phyloP scores from a whole-genome alignment of 805 yeast genomes.

The Candida qinlingensis region DNA sequence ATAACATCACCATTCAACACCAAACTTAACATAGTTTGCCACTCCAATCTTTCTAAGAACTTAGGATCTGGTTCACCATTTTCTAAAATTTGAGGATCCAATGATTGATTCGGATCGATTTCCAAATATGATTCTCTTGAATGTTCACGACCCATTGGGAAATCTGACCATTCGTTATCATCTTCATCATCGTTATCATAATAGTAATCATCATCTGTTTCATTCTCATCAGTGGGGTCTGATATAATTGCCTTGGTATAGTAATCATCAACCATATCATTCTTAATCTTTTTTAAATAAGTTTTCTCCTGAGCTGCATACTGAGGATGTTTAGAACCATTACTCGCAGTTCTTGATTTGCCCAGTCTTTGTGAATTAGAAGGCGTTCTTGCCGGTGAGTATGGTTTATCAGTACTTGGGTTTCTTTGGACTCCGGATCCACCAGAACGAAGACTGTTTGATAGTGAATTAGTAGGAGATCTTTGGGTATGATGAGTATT shows the following conservation, averaged over 20 bases:
- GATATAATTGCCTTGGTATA: conserved; percentile 60
- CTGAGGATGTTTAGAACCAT: conserved; percentile 21
- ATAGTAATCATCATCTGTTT: conserved; percentile 28
- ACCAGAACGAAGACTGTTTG: conserved; percentile 15
- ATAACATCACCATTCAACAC: conserved; percentile 96
- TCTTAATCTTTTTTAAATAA: conserved; percentile 57
- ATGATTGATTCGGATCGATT: conserved; percentile 36
- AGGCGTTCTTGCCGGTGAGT: conserved; percentile 24
- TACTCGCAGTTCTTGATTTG: conserved; percentile 19
- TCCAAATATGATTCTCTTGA: conserved; percentile 40
- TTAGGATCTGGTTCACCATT: conserved; percentile 26
- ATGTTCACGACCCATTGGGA: conserved; percentile 4
- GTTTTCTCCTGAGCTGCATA: conserved; percentile 55
- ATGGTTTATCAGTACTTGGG: conserved; percentile 16
- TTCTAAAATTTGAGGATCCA: conserved; percentile 17
- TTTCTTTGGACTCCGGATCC: conserved; percentile 16
- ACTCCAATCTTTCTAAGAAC: conserved; percentile 76
- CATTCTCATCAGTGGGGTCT: conserved; percentile 30
- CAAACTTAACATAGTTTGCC: conserved; percentile 91
- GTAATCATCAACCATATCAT: conserved; percentile 62
- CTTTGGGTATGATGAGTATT: conserved; percentile 10
- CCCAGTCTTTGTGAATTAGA: conserved; percentile 15
- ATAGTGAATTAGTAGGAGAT: conserved; percentile 17
- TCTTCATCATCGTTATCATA: conserved; percentile 24
- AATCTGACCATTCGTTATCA: conserved; percentile 21